Percentiles rank a stretch among this genome's conserved stretches.
These are phyloP conservation scores for Spiraea crenata DNA, from an alignment of 331 rosid genomes.

Conservation along the genomic window DNA sequence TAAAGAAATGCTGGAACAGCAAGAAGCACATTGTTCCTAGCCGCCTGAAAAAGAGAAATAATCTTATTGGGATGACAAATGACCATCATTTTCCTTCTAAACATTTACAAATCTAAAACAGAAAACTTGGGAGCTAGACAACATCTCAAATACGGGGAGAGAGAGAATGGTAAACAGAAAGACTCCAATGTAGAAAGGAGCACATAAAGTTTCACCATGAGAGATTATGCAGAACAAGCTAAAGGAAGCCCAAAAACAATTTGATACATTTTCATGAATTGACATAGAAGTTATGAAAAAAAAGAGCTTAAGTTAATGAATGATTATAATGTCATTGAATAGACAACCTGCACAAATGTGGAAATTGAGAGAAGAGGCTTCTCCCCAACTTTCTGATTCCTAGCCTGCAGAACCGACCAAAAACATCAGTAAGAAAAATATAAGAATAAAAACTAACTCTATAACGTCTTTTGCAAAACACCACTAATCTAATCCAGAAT, in stretches of 20 bases:
- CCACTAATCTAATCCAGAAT: neutral
- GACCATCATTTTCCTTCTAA: neutral
- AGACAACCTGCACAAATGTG: slow-evolving; percentile 71
- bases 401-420: slow-evolving; percentile 71
- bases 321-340: neutral
- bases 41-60: slow-evolving; percentile 59
- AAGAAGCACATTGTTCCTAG: slow-evolving; percentile 92
- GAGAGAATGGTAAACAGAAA: neutral
- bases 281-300: neutral
- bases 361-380: slow-evolving; percentile 94
- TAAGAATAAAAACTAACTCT: neutral
- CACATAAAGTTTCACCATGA: neutral
- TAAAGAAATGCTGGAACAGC: slow-evolving; percentile 95
- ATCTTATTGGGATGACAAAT: slow-evolving; percentile 6
- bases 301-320: neutral
- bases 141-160: neutral
- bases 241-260: neutral
- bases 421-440: slow-evolving; percentile 20
- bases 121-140: neutral
- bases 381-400: slow-evolving; percentile 96
- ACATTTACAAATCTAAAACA: neutral
- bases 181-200: neutral
- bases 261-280: neutral
- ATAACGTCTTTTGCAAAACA: neutral
- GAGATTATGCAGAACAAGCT: neutral